phyloP scores from a whole-genome alignment of 169 alveolate genomes.

The Cryptosporidium meleagridis region DNA sequence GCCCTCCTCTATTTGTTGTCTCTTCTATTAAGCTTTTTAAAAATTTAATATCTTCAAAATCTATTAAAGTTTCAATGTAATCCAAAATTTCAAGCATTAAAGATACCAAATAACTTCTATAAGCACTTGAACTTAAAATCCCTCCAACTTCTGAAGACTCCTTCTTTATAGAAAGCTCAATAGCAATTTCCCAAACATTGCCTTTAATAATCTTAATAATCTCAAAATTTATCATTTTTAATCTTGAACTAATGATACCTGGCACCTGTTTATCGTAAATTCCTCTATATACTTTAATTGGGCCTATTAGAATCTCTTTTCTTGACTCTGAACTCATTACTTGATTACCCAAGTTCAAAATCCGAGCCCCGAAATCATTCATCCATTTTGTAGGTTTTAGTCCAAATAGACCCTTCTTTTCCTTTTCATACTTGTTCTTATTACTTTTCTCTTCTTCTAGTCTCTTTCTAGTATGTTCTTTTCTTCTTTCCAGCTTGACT shows the following conservation, averaged over 20 bases:
- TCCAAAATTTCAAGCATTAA: constrained; percentile 21
- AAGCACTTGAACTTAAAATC: not conserved
- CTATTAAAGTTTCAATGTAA: constrained; percentile 18
- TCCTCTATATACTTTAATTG: not conserved
- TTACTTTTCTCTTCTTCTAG: not conserved
- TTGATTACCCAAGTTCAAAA: not conserved
- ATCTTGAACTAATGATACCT: not conserved
- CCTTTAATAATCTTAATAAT: not conserved
- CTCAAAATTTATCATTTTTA: constrained; percentile 1
- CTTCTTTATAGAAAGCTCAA: not conserved
- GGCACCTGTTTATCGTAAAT: not conserved
- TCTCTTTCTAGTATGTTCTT: not conserved
- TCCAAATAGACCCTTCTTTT: not conserved
- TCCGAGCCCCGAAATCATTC: not conserved
- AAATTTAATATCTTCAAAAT: not conserved
- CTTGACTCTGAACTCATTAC: not conserved
- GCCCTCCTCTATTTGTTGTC: not conserved
- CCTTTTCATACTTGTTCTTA: not conserved
- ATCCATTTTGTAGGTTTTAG: not conserved
- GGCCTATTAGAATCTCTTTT: not conserved
- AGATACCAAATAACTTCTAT: not conserved
- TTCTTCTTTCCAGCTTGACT: not conserved
- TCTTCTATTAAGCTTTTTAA: not conserved
- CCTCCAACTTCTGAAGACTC: not conserved
- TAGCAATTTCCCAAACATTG: not conserved